These are phyloP conservation scores for Asterella californica DNA, from an alignment of 225 moss, liverwort and hornwort genomes.

Conservation along the genomic window DNA sequence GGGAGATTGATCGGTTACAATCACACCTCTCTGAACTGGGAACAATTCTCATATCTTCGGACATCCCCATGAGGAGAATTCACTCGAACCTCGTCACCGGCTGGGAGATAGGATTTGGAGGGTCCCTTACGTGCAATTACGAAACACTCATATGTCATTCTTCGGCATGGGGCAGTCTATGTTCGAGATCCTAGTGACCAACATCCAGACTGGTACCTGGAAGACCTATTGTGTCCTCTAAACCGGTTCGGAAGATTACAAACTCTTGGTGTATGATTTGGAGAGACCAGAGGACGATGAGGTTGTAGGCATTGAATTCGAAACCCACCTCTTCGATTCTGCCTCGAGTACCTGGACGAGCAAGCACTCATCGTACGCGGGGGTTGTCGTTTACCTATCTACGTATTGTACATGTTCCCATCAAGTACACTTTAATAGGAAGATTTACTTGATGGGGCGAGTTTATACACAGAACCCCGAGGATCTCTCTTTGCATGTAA, in stretches of 20 bases:
- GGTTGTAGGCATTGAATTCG: neutral
- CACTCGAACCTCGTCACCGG: neutral
- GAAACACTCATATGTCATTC: neutral
- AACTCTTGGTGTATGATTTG: neutral
- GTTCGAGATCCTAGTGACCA: neutral
- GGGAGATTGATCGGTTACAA: conserved; percentile 2
- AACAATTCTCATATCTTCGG: neutral
- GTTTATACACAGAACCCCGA: neutral
- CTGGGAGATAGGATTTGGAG: neutral
- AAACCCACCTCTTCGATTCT: neutral
- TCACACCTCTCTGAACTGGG: neutral
- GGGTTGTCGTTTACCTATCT: no score
- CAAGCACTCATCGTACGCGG: neutral
- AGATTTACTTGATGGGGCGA: neutral
- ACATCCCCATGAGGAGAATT: neutral
- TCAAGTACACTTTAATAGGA: neutral
- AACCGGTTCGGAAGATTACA: neutral
- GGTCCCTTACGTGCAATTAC: neutral
- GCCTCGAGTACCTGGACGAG: neutral
- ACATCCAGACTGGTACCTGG: conserved; percentile 9
- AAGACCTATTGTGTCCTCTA: neutral
- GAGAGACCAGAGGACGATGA: neutral
- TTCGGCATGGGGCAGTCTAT: neutral
- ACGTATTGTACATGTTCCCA: neutral
- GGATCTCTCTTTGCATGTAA: neutral